Percentiles rank a stretch among this genome's conserved stretches.
phyloP scores from a whole-genome alignment of 2,329 filamentous ascomycete genomes.

The Aspergillus sp. region DNA sequence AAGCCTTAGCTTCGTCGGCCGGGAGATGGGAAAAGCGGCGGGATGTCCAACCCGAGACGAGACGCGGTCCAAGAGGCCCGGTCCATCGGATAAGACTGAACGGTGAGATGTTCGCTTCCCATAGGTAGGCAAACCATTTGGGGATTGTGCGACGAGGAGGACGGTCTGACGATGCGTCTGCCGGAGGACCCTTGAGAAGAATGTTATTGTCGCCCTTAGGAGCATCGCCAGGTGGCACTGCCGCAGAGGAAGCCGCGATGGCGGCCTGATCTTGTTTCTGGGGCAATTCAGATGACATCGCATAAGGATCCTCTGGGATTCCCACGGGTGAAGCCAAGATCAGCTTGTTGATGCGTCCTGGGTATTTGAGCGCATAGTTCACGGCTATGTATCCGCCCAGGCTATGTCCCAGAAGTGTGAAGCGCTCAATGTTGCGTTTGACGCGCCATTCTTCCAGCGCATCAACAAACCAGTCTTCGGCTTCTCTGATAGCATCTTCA shows the following conservation, averaged over 20 bases:
- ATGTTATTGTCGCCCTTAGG: slow-evolving; percentile 52
- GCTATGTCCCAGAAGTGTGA: slow-evolving; percentile 90
- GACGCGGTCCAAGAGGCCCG: slow-evolving; percentile 83
- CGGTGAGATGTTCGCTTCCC: slow-evolving; percentile 95
- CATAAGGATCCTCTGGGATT: slow-evolving; percentile 91
- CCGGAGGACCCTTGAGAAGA: slow-evolving; percentile 43
- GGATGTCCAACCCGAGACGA: slow-evolving; percentile 93
- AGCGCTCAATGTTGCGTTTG: slow-evolving; percentile 83
- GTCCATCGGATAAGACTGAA: slow-evolving; percentile 87
- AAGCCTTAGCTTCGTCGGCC: slow-evolving; percentile 71
- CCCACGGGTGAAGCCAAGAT: slow-evolving; percentile 94
- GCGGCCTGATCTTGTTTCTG: slow-evolving; percentile 69
- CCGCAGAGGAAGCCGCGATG: slow-evolving; percentile 28
- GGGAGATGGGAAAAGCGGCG: slow-evolving; percentile 90
- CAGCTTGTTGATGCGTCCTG: slow-evolving; percentile 89
- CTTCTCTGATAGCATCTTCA: slow-evolving; percentile 78
- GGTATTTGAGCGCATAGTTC: slow-evolving; percentile 94
- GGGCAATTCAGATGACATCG: slow-evolving; percentile 75
- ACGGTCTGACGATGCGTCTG: slow-evolving; percentile 32
- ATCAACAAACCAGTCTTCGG: slow-evolving; percentile 94
- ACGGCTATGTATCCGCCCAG: slow-evolving; percentile 93
- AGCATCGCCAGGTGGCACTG: slow-evolving; percentile 21
- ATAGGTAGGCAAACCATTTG: slow-evolving; percentile 87
- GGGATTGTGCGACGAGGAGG: slow-evolving; percentile 65
- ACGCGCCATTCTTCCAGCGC: slow-evolving; percentile 94